A percentile compares a stretch with the other conserved stretches of the same genome.
phyloP scores from a whole-genome alignment of 129 eudicot genomes.

The Chrysanthemum makinoi region DNA sequence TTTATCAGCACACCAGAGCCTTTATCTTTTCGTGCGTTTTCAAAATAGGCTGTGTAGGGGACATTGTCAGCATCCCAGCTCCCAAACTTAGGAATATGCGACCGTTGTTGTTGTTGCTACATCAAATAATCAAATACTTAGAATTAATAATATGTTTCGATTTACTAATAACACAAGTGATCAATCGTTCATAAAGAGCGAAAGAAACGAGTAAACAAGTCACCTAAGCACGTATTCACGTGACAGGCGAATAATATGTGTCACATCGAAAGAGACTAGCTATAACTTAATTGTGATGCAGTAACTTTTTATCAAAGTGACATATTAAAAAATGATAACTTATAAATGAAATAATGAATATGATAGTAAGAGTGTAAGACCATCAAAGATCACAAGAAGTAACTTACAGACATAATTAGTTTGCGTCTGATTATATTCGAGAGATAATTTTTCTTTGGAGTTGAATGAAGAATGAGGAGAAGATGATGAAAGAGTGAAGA shows the following conservation, averaged over 20 bases:
- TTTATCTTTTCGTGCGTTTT: constrained; percentile 61
- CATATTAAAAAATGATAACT: neutral
- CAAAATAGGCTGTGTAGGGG: constrained; percentile 72
- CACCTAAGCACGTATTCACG: too few species aligned
- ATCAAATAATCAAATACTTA: constrained; percentile 11
- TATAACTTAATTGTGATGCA: too few species aligned
- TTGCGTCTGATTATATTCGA: constrained; percentile 26
- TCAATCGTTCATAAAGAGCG: neutral
- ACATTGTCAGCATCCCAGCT: constrained; percentile 80
- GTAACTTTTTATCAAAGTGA: neutral
- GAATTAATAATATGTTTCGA: neutral
- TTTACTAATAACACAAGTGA: too few species aligned
- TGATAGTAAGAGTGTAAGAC: neutral
- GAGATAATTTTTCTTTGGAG: constrained; percentile 9
- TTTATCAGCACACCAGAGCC: constrained; percentile 46
- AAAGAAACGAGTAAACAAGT: too few species aligned
- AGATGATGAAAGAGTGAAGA: constrained; percentile 10
- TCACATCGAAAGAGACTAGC: too few species aligned
- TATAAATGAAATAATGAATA: neutral
- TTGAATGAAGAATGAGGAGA: constrained; percentile 8
- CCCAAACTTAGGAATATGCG: constrained; percentile 77
- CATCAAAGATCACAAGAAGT: neutral
- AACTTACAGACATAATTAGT: constrained; percentile 60
- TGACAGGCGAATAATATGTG: too few species aligned
- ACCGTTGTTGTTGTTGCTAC: constrained; percentile 51